phyloP scores from a whole-genome alignment of 2,329 filamentous ascomycete genomes.

The Colletotrichum sublineola region DNA sequence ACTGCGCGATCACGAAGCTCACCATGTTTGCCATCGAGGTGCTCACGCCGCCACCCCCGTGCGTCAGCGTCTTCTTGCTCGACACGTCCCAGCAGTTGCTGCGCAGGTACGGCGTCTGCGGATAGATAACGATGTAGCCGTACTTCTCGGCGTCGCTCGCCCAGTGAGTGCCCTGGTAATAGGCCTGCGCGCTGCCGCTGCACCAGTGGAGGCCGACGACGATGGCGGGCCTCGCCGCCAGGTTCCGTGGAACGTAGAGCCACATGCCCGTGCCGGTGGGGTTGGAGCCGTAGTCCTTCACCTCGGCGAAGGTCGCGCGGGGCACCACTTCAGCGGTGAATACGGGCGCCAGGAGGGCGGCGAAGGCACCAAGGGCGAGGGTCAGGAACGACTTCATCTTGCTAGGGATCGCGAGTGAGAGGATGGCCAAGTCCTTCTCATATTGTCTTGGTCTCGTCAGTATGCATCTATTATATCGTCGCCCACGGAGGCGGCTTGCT shows the following conservation, averaged over 20 bases:
- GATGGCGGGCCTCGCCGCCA: slow-evolving; percentile 60
- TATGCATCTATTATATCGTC: neutral
- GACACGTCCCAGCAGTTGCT: slow-evolving; percentile 71
- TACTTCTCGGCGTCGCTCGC: slow-evolving; percentile 66
- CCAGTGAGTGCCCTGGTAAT: slow-evolving; percentile 63
- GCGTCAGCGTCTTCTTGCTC: slow-evolving; percentile 62
- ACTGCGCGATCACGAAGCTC: slow-evolving; percentile 60
- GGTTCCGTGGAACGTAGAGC: slow-evolving; percentile 53
- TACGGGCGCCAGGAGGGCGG: neutral
- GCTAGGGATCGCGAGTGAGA: neutral
- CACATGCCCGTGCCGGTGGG: slow-evolving; percentile 42
- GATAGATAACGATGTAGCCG: slow-evolving; percentile 68
- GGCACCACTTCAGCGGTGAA: slow-evolving; percentile 40
- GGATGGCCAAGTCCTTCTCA: neutral
- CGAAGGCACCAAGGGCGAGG: slow-evolving; percentile 9
- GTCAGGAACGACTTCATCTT: slow-evolving; percentile 17
- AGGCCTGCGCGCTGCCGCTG: slow-evolving; percentile 65
- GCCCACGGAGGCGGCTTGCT: neutral
- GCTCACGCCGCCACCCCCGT: slow-evolving; percentile 64
- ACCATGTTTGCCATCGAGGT: slow-evolving; percentile 69
- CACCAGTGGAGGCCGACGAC: slow-evolving; percentile 71
- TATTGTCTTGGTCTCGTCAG: neutral
- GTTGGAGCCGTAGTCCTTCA: slow-evolving; percentile 40
- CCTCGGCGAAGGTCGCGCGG: slow-evolving; percentile 41
- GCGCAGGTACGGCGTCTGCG: slow-evolving; percentile 54